These are phyloP conservation scores for Solanum phureja DNA, from an alignment of 257 asterid species.

Conservation along the genomic window DNA sequence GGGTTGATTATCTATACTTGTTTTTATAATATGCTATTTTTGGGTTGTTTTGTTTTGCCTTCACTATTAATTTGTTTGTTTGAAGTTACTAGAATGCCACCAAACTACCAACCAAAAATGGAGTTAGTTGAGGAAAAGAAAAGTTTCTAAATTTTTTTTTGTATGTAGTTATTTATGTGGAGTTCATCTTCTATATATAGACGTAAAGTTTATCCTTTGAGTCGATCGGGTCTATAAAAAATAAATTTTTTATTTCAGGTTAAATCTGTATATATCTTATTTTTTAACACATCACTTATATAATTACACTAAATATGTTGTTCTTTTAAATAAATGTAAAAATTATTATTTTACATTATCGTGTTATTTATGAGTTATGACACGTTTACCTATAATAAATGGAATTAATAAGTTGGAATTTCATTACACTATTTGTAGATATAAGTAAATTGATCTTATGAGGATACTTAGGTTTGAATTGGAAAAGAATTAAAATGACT, in stretches of 20 bases:
- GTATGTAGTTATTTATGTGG: not conserved
- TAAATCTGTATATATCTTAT: not conserved
- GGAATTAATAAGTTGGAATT: not conserved
- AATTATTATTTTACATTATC: not conserved
- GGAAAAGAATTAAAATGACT: not conserved
- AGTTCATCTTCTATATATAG: not conserved
- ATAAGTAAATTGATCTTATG: not conserved
- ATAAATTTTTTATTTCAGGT: accelerated
- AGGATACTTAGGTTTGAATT: not conserved
- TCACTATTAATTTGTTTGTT: not conserved
- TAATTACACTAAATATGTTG: not conserved
- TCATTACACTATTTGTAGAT: not conserved
- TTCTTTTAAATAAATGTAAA: not conserved
- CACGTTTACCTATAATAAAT: not conserved
- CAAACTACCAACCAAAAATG: not conserved
- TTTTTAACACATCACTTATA: not conserved
- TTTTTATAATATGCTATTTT: not conserved
- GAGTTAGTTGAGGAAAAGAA: not conserved
- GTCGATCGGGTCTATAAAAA: not conserved
- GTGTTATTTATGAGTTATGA: not conserved
- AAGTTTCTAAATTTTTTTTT: not conserved
- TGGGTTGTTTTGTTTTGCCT: not conserved
- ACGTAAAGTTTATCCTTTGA: not conserved
- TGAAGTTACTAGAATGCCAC: not conserved
- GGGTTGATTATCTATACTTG: not conserved